Conservation (phyloP, 257 asterid genomes). For the Scutellaria baicalensis region DNA sequence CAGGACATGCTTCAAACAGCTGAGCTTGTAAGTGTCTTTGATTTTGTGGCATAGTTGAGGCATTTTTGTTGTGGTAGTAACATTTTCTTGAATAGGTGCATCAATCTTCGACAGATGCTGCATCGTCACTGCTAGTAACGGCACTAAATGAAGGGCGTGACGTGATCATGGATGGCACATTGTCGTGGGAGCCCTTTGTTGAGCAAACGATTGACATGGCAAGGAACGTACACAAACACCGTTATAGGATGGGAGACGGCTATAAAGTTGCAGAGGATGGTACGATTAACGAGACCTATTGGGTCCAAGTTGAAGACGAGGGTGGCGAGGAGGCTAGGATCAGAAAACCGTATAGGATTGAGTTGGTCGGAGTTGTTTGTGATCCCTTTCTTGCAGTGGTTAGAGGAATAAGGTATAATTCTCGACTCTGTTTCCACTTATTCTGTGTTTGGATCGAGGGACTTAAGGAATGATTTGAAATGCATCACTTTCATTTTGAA, state of each 20-base stretch:
- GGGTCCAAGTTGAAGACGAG: slow-evolving; percentile 50
- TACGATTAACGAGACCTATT: slow-evolving; percentile 59
- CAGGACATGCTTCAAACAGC: slow-evolving; percentile 97
- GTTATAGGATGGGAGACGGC: slow-evolving; percentile 89
- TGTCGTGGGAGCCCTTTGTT: slow-evolving; percentile 94
- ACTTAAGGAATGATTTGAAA: background rate
- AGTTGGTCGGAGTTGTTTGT: slow-evolving; percentile 89
- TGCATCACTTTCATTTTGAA: no score
- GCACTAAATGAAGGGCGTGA: slow-evolving; percentile 95
- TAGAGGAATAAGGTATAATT: slow-evolving; percentile 78
- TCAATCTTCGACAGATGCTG: slow-evolving; percentile 91
- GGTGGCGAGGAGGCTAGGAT: slow-evolving; percentile 14
- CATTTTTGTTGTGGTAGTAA: background rate
- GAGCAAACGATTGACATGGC: slow-evolving; percentile 89
- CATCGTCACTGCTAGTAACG: slow-evolving; percentile 85
- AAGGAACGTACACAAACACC: slow-evolving; percentile 60
- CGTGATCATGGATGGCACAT: slow-evolving; percentile 96
- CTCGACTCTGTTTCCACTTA: background rate
- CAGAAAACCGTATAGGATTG: slow-evolving; percentile 73
- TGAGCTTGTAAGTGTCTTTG: slow-evolving; percentile 36
- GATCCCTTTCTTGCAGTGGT: slow-evolving; percentile 86
- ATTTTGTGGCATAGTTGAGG: background rate
- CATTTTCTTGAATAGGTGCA: slow-evolving; percentile 58
- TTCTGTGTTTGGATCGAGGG: no score
- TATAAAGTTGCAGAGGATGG: slow-evolving; percentile 76